Conservation (phyloP, 192 early-diverging fungal species). For the Entomortierella parvispora region DNA sequence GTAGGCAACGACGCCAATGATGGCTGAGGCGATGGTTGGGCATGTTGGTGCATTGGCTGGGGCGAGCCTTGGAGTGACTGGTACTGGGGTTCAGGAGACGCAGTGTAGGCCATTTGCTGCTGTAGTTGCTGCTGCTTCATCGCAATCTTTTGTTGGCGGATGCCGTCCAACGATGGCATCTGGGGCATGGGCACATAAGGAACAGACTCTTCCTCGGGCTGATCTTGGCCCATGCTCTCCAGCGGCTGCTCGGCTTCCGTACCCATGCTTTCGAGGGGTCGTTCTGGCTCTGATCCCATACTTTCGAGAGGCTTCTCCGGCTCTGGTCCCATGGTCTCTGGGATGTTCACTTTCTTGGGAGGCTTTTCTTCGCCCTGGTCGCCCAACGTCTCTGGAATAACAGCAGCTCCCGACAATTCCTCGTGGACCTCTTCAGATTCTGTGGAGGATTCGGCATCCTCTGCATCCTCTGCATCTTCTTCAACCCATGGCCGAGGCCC, state of each 20-base stretch:
- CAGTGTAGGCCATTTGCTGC: constrained; percentile 11
- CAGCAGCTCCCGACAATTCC: constrained; percentile 19
- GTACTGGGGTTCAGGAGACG: constrained; percentile 22
- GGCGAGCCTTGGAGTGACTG: constrained; percentile 32
- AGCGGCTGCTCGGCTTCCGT: constrained; percentile 27
- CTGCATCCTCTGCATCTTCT: constrained; percentile 5
- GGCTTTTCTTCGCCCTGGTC: background rate
- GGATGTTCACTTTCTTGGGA: constrained; percentile 2
- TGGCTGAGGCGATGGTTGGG: constrained; percentile 16
- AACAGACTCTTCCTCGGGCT: background rate
- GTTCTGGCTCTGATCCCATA: constrained; percentile 47
- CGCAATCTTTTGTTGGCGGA: constrained; percentile 41
- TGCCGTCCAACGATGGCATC: constrained; percentile 31
- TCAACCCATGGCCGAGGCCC: constrained; percentile 45
- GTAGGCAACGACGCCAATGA: constrained; percentile 9
- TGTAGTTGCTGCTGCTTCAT: constrained; percentile 23
- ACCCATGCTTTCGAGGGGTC: constrained; percentile 43
- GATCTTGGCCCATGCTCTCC: constrained; percentile 51
- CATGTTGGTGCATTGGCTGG: constrained; percentile 21
- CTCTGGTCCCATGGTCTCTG: constrained; percentile 32
- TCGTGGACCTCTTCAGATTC: constrained; percentile 25
- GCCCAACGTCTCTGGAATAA: constrained; percentile 38
- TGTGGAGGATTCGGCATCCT: constrained; percentile 4
- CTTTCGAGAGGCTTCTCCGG: constrained; percentile 42
- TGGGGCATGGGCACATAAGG: constrained; percentile 42